Conservation (phyloP, 257 asterid species). For the Parsonsia alboflavescens region DNA sequence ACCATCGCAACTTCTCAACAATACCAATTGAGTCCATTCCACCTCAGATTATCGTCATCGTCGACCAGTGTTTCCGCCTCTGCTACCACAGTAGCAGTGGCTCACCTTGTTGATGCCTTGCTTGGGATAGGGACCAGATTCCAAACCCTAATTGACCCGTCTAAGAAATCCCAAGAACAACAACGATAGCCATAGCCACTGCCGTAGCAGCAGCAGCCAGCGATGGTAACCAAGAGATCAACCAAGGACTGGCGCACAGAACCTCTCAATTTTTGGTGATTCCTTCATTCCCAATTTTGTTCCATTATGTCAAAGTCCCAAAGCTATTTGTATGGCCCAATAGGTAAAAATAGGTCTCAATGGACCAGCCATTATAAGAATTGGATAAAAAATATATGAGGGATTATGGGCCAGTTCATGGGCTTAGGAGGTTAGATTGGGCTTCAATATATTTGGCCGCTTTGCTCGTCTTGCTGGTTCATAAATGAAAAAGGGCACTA, state of each 20-base stretch:
- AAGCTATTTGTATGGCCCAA: no score
- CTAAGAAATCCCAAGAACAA: conserved; percentile 26
- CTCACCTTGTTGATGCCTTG: conserved; percentile 46
- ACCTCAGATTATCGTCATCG: conserved; percentile 25
- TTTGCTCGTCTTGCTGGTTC: no score
- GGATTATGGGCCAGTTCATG: no score
- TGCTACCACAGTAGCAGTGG: conserved; percentile 17
- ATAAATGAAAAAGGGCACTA: no score
- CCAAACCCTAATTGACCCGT: conserved; percentile 34
- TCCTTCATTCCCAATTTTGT: no score
- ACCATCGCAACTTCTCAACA: conserved; percentile 17
- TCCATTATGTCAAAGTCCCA: no score
- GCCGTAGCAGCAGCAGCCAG: conserved; percentile 35
- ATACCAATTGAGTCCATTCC: conserved; percentile 23
- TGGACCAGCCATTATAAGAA: no score
- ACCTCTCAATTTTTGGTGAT: no score
- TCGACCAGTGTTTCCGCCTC: conserved; percentile 26
- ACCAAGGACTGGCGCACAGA: conserved; percentile 88
- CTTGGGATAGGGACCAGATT: conserved; percentile 54
- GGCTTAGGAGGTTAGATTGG: no score
- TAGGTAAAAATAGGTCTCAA: no score
- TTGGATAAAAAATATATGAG: no score
- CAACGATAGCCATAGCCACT: conserved; percentile 13
- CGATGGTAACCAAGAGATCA: conserved; percentile 33
- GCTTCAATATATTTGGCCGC: no score